phyloP scores from a whole-genome alignment of 2,329 filamentous ascomycete species.

The Cladosporium halotolerans region DNA sequence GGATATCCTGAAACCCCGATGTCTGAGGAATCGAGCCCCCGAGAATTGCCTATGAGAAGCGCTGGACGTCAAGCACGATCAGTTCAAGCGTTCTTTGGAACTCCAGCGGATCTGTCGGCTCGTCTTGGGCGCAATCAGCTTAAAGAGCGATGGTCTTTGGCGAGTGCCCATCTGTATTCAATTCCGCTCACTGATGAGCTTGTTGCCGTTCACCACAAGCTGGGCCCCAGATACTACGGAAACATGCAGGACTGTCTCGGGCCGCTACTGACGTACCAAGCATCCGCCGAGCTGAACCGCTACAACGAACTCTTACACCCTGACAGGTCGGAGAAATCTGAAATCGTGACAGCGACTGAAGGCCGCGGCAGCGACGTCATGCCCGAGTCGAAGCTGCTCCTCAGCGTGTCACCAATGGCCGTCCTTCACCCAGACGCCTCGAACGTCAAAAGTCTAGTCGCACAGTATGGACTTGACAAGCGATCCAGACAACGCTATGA shows the following conservation, averaged over 20 bases:
- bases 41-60: slow-evolving; percentile 4
- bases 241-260: slow-evolving; percentile 97
- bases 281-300: slow-evolving; percentile 82
- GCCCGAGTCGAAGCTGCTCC: slow-evolving; percentile 70
- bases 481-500: slow-evolving; percentile 42
- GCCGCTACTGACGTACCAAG: slow-evolving; percentile 91
- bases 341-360: slow-evolving; percentile 83
- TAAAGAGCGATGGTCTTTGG: slow-evolving; percentile 78
- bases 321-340: slow-evolving; percentile 83
- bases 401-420: slow-evolving; percentile 76
- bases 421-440: slow-evolving; percentile 66
- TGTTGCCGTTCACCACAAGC: slow-evolving; percentile 80
- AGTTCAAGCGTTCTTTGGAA: slow-evolving; percentile 89
- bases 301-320: slow-evolving; percentile 87
- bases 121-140: slow-evolving; percentile 67
- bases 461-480: slow-evolving; percentile 45
- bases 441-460: neutral
- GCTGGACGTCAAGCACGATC: slow-evolving; percentile 44
- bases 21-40: slow-evolving; percentile 11
- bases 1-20: slow-evolving; percentile 77
- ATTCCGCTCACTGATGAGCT: slow-evolving; percentile 86
- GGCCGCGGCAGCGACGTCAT: slow-evolving; percentile 76
- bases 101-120: slow-evolving; percentile 77
- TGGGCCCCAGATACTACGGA: slow-evolving; percentile 85
- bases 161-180: slow-evolving; percentile 81